Evolutionary conservation across 768 basidiomycete species (phyloP).

Genomic region (Boletus reticuloceps): DNA sequence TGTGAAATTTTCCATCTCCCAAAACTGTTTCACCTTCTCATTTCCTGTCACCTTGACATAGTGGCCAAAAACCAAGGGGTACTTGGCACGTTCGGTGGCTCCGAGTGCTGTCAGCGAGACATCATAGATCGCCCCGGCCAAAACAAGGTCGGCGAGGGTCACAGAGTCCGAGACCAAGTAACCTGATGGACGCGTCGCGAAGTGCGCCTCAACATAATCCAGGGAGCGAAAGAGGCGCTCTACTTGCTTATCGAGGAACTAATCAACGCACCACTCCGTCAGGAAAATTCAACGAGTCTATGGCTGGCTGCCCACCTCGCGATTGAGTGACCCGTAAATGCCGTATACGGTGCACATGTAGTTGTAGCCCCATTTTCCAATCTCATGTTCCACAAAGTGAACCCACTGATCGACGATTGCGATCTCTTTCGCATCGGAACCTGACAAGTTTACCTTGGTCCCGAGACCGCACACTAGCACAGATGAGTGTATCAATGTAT

Average conservation of each 20-base stretch:
- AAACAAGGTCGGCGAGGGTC: slow-evolving; percentile 18
- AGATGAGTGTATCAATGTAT: background rate
- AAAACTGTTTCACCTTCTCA: slow-evolving; percentile 9
- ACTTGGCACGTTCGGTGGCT: slow-evolving; percentile 12
- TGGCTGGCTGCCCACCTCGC: slow-evolving; percentile 2
- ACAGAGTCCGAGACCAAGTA: slow-evolving; percentile 14
- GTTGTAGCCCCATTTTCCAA: background rate
- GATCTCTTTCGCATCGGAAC: slow-evolving; percentile 7
- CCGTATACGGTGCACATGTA: background rate
- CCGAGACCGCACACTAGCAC: slow-evolving; percentile 13
- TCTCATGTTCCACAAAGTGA: slow-evolving; percentile 19
- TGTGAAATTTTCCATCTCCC: slow-evolving; percentile 6
- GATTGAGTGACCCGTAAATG: background rate
- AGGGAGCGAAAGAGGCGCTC: slow-evolving; percentile 9
- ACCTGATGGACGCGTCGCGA: slow-evolving; percentile 8
- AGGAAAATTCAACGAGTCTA: background rate
- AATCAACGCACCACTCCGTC: background rate
- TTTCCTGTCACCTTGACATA: slow-evolving; percentile 14
- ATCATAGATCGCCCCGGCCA: background rate
- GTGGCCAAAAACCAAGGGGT: slow-evolving; percentile 9
- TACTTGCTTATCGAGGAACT: background rate
- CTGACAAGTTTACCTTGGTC: slow-evolving; percentile 10
- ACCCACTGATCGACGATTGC: slow-evolving; percentile 20
- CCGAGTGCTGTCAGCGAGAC: slow-evolving; percentile 1
- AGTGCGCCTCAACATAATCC: slow-evolving; percentile 10